These are phyloP conservation scores for Hemileccinum impolitum DNA, from an alignment of 768 basidiomycete species.

Conservation along the genomic window DNA sequence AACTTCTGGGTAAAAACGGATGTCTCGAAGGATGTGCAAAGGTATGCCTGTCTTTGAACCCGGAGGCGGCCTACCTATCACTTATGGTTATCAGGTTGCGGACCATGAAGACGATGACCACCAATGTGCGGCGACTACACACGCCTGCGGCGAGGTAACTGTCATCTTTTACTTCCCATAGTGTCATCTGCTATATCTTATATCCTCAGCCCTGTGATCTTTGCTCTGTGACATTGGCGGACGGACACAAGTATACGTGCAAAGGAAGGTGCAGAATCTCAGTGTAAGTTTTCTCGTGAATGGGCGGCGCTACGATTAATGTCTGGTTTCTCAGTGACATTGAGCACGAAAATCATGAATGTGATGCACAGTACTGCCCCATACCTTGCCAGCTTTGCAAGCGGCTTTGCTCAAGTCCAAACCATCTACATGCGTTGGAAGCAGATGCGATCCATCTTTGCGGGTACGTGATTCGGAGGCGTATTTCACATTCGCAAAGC, in stretches of 20 bases:
- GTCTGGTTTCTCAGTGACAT: conserved; percentile 37
- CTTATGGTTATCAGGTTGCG: conserved; percentile 34
- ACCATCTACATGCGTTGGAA: conserved; percentile 54
- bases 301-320: background rate
- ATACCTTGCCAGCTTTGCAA: conserved; percentile 53
- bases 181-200: background rate
- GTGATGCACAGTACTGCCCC: conserved; percentile 51
- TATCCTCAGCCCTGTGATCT: conserved; percentile 41
- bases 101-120: conserved; percentile 50
- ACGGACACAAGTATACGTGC: conserved; percentile 37
- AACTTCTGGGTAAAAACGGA: conserved; percentile 42
- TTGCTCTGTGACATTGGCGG: conserved; percentile 21
- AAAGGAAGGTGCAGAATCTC: conserved; percentile 40
- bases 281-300: conserved; percentile 29
- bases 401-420: conserved; percentile 41
- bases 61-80: background rate
- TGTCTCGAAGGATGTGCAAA: conserved; percentile 53
- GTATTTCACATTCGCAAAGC: conserved; percentile 3
- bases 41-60: conserved; percentile 27
- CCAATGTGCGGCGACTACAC: conserved; percentile 46
- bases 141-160: conserved; percentile 53
- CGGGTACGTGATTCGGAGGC: conserved; percentile 39
- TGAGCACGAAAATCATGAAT: conserved; percentile 45
- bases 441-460: conserved; percentile 47
- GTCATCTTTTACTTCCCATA: background rate